These are phyloP conservation scores for Podaxis sp. DNA, from an alignment of 768 basidiomycete genomes.

Conservation along the genomic window DNA sequence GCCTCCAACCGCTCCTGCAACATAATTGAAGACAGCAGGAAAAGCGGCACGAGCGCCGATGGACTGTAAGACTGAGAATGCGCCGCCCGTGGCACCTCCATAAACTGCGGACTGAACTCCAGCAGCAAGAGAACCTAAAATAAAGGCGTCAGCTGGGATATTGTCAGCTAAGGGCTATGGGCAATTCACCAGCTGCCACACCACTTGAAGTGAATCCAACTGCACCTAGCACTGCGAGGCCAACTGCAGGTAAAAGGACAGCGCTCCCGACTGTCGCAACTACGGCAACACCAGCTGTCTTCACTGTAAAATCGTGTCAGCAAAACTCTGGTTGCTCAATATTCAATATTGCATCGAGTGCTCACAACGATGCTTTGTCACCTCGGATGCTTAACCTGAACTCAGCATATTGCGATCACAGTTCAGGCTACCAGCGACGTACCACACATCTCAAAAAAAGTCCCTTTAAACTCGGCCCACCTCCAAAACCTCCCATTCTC, in stretches of 20 bases:
- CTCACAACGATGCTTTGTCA: background rate
- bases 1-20: background rate
- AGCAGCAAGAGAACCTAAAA: conserved; percentile 19
- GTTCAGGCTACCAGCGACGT: background rate
- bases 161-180: too few relatives aligned
- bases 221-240: background rate
- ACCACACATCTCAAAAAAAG: background rate
- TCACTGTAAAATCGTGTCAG: background rate
- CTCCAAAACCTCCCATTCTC: background rate
- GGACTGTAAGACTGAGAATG: conserved; percentile 22
- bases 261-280: background rate
- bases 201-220: conserved; percentile 9
- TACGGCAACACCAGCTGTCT: background rate
- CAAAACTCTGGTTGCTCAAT: background rate
- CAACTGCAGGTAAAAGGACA: background rate
- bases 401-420: background rate
- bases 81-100: conserved; percentile 20
- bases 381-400: background rate
- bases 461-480: background rate
- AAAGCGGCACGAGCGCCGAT: conserved; percentile 20
- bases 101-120: conserved; percentile 14
- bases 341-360: background rate
- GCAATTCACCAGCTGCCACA: conserved; percentile 4
- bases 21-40: background rate
- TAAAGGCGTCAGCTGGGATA: background rate